Evolutionary conservation across 2,329 filamentous ascomycete genomes (phyloP).

Genomic region (Keithomyces neogunnii): DNA sequence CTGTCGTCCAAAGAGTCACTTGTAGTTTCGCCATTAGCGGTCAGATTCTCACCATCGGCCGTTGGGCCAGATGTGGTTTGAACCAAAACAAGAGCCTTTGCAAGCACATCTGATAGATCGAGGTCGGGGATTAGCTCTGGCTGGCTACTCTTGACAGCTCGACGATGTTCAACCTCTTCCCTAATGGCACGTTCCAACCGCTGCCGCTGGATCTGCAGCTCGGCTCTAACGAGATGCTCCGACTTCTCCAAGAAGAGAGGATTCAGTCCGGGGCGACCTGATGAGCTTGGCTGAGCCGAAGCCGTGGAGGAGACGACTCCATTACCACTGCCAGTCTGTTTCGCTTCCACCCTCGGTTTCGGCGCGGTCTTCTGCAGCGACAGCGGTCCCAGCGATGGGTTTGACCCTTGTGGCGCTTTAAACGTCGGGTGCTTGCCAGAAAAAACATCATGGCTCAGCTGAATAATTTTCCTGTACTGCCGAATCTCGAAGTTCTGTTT

Average conservation of each 20-base stretch:
- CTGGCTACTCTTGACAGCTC: constrained; percentile 34
- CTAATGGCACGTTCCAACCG: constrained; percentile 69
- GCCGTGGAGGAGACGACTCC: background rate
- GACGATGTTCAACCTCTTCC: constrained; percentile 65
- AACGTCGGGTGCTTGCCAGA: constrained; percentile 64
- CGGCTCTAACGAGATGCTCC: constrained; percentile 72
- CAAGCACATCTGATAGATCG: constrained; percentile 64
- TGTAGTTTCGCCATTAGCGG: constrained; percentile 50
- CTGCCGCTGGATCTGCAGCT: constrained; percentile 71
- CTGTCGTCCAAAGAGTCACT: constrained; percentile 87
- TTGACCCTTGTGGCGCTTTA: constrained; percentile 40
- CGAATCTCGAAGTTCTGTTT: constrained; percentile 49
- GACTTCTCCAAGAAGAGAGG: constrained; percentile 82
- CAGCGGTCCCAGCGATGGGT: constrained; percentile 12
- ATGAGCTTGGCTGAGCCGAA: constrained; percentile 27
- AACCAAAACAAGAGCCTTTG: constrained; percentile 62
- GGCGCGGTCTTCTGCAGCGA: constrained; percentile 4
- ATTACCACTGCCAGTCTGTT: constrained; percentile 1
- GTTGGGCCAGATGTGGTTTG: constrained; percentile 56
- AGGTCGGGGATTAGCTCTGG: constrained; percentile 54
- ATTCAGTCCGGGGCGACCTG: constrained; percentile 61
- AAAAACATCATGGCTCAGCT: constrained; percentile 71
- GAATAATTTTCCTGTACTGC: constrained; percentile 74
- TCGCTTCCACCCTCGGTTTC: constrained; percentile 7
- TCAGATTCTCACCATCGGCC: constrained; percentile 43